These are phyloP conservation scores for Dictyostelium intermedium DNA, from an alignment of 78 protist genomes.

Conservation along the genomic window DNA sequence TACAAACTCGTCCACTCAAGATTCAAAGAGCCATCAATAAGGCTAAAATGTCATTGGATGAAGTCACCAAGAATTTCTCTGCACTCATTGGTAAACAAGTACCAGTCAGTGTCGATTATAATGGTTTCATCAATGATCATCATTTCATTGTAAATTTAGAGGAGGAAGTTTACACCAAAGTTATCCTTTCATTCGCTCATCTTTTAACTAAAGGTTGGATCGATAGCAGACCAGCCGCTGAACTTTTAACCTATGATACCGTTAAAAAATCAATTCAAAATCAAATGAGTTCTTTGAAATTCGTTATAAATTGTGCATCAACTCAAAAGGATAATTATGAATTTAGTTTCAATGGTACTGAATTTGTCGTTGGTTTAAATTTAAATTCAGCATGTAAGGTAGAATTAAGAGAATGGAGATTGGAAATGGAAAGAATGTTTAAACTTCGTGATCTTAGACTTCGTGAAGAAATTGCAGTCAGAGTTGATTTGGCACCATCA, in stretches of 20 bases:
- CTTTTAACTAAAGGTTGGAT: constrained; percentile 25
- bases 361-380: constrained; percentile 6
- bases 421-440: constrained; percentile 31
- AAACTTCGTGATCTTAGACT: constrained; percentile 51
- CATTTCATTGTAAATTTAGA: constrained; percentile 14
- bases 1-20: constrained; percentile 63
- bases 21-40: constrained; percentile 35
- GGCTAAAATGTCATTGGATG: neutral
- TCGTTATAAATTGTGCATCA: neutral
- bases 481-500: constrained; percentile 14
- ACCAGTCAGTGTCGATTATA: constrained; percentile 8
- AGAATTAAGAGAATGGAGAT: constrained; percentile 13
- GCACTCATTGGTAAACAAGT: constrained; percentile 50
- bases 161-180: constrained; percentile 39
- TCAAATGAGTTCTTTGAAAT: constrained; percentile 1
- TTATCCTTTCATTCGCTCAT: constrained; percentile 29
- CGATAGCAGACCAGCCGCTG: neutral
- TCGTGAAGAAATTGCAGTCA: constrained; percentile 62
- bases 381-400: neutral
- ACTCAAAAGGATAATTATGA: constrained; percentile 28
- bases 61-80: neutral
- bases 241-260: constrained; percentile 13
- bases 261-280: constrained; percentile 55
- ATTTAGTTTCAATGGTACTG: neutral
- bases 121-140: neutral